phyloP scores from a whole-genome alignment of 805 yeast genomes.

The Yamadazyma paraphyllophila region DNA sequence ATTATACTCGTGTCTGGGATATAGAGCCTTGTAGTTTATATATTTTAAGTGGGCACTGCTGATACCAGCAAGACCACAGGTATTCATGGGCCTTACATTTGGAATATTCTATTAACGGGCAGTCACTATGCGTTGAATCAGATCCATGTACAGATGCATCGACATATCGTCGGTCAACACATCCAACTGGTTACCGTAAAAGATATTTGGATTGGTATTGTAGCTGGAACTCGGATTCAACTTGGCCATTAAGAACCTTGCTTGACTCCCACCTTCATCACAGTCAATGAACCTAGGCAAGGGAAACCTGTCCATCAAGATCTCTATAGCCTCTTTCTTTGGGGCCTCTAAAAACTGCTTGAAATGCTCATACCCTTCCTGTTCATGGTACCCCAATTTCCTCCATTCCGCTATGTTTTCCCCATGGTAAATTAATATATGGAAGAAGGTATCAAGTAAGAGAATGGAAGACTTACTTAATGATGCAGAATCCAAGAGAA shows the following conservation, averaged over 20 bases:
- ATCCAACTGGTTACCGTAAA: constrained; percentile 29
- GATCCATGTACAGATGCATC: constrained; percentile 91
- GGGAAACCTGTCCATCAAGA: constrained; percentile 93
- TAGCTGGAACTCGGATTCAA: constrained; percentile 91
- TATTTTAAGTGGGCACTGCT: too few relatives aligned
- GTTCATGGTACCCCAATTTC: constrained; percentile 89
- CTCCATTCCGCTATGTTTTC: constrained; percentile 95
- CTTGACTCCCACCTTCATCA: constrained; percentile 98
- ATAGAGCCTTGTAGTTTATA: too few relatives aligned
- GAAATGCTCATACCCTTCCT: constrained; percentile 85
- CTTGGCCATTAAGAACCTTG: constrained; percentile 91
- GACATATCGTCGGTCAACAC: constrained; percentile 97
- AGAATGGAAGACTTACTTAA: constrained; percentile 84
- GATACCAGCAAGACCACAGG: too few relatives aligned
- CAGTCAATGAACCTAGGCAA: constrained; percentile 96
- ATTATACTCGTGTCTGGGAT: too few relatives aligned
- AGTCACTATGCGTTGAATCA: constrained; percentile 53
- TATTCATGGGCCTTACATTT: too few relatives aligned
- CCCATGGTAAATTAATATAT: constrained; percentile 93
- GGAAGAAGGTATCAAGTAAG: constrained; percentile 93
- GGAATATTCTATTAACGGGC: constrained; percentile 3
- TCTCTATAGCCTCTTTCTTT: constrained; percentile 85
- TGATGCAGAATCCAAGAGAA: constrained; percentile 88
- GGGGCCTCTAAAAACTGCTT: constrained; percentile 86
- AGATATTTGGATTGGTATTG: constrained; percentile 27